Evolutionary conservation across 2,329 filamentous ascomycete genomes (phyloP).

Genomic region (Aureobasidium uvarum): DNA sequence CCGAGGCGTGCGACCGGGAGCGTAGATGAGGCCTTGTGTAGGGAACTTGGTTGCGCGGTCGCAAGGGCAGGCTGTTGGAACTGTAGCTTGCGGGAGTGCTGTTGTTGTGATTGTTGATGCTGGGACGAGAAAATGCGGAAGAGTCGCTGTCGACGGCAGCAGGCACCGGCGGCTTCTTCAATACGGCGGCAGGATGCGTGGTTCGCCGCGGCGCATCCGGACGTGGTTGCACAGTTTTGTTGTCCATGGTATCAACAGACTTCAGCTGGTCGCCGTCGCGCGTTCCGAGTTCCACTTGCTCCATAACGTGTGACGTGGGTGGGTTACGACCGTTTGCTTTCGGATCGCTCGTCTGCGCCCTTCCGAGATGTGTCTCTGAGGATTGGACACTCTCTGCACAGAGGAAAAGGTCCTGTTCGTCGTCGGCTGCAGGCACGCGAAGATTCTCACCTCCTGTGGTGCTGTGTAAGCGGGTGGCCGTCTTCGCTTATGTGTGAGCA

Average conservation of each 20-base stretch:
- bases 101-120: constrained; percentile 5
- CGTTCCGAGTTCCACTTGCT: constrained; percentile 14
- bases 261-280: background rate
- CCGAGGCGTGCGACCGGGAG: constrained; percentile 45
- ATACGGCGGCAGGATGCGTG: constrained; percentile 1
- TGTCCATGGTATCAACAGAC: constrained; percentile 14
- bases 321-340: constrained; percentile 9
- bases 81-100: background rate
- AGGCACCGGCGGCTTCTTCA: constrained; percentile 10
- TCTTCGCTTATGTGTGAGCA: background rate
- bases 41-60: constrained; percentile 48
- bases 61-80: constrained; percentile 29
- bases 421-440: background rate
- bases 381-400: background rate
- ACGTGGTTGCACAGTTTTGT: constrained; percentile 5
- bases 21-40: constrained; percentile 49
- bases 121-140: background rate
- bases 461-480: constrained; percentile 7
- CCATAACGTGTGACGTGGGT: constrained; percentile 20
- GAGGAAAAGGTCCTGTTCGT: background rate
- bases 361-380: constrained; percentile 7
- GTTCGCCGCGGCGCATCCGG: constrained; percentile 14
- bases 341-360: constrained; percentile 4
- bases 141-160: background rate
- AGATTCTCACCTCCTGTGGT: background rate